Evolutionary conservation across 768 basidiomycete genomes (phyloP), one percentile per base, ranked within the genome.

Genomic region (Russula griseocarnosa): DNA sequence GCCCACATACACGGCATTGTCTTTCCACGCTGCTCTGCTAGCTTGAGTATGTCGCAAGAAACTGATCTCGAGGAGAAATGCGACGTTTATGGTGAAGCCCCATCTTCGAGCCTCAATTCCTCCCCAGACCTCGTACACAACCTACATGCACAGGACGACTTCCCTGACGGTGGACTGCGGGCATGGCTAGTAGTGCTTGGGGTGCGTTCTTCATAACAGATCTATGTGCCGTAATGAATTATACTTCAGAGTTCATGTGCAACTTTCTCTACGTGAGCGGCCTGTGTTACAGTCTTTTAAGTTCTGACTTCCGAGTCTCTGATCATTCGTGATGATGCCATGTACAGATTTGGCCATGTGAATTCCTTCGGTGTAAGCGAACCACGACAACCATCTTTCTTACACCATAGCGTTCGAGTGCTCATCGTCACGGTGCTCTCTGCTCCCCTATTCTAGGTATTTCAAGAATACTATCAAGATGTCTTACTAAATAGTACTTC

Each of bases 331-430:
- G 55, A 18, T 13, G 20, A n/a, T 24, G 26, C 14, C 16, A 10
- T 14, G 28, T 34, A 55, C 40, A 83, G 81, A 13, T 85, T 88
- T 73, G 89, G 89, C 30, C 84, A 84, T 64, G 82, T 87, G 5
- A 90, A 88, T 67, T 81, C 86, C 0, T 89, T 87, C 87, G 88
- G 89, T 55, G 88, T 86, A 69, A 74, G 82, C 78, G 22, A 30
- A 30, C 9, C n/a, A n/a, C n/a, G n/a, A n/a, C n/a, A n/a, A n/a
- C n/a, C 11, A 14, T 26, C n/a, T 14, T 55, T 46, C 58, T 28
- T 18, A 9, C 26, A n/a, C n/a, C n/a, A 6, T 9, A 5, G 46
- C 46, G 20, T 20, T 8, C 9, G 52, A 32, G 46, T 28, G 20
- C 53, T 26, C 24, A 65, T 58, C 4, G 28, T 30, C 28, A 65